Percentiles rank a stretch among this genome's conserved stretches.
Conservation (phyloP, 1,139 yeast genomes). For the Yamadazyma atlantica region DNA sequence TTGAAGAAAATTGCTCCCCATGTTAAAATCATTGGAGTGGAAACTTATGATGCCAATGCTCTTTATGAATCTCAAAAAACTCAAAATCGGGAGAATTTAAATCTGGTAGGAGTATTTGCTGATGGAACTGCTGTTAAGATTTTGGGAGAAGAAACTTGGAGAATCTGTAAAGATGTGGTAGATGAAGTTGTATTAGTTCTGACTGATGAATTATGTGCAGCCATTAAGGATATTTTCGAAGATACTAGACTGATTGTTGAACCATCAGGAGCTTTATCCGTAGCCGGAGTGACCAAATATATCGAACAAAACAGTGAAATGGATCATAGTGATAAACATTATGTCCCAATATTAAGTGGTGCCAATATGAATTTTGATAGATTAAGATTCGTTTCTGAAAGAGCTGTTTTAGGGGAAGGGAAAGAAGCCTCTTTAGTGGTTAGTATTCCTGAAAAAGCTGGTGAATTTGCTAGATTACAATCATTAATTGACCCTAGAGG, state of each 20-base stretch:
- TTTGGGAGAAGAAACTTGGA: constrained; percentile 88
- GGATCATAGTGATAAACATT: constrained; percentile 70
- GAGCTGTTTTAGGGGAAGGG: constrained; percentile 97
- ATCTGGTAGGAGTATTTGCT: constrained; percentile 94
- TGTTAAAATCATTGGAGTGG: constrained; percentile 92
- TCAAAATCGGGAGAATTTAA: constrained; percentile 55
- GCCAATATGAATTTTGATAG: constrained; percentile 99
- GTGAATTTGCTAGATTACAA: constrained; percentile 79
- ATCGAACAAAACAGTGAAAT: constrained; percentile 62
- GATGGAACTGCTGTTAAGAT: constrained; percentile 98
- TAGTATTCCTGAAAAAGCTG: constrained; percentile 89
- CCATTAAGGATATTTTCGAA: constrained; percentile 92
- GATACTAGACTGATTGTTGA: constrained; percentile 94
- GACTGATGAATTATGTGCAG: constrained; percentile 97
- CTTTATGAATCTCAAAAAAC: constrained; percentile 68
- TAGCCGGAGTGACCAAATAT: constrained; percentile 91
- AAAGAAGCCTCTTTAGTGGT: constrained; percentile 90
- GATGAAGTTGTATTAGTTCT: constrained; percentile 86
- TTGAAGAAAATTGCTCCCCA: constrained; percentile 97
- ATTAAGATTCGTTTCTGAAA: constrained; percentile 92
- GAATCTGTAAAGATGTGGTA: constrained; percentile 72
- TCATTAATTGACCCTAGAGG: constrained; percentile 78
- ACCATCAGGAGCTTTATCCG: constrained; percentile 95
- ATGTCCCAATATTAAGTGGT: constrained; percentile 81
- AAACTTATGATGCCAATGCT: constrained; percentile 93